Base-by-base conservation (phyloP, 306 rosid genomes). In the Gynostemma pentaphyllum region DNA sequence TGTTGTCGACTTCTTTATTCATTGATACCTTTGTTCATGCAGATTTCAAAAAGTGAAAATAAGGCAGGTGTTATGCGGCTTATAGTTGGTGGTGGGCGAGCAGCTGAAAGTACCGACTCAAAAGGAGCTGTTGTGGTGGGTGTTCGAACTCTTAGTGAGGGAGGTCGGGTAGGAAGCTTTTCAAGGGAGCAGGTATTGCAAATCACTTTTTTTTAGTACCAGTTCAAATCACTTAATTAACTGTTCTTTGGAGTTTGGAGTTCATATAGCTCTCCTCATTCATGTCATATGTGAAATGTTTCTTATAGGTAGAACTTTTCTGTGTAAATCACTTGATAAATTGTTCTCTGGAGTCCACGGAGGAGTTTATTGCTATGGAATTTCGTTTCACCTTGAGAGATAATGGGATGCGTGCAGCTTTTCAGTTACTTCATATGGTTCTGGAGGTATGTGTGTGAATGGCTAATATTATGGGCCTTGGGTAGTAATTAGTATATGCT, bases 61-160 rank as follows among this genome's bases (percentile, higher is more conserved):
- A 83, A 82, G 74, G 88, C 95, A 18, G 99, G 99, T 19, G 99
- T 92, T 73, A 92, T 92, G 99, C 83, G 99, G 73, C 84, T 92
- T 67, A 84, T 92, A 74, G 99, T 92, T 71, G 95, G 96, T 53
- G 99, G 99, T 9, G 99, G 99, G 63, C 95, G 99, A 46, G 96
- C 96, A 57, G 80, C 87, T 75, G 99, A 92, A 83, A 75, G 82
- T 76, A 72, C 87, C 1, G 82, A 81, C 5, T 75, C 94, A 66
- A 81, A 83, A 81, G 96, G 99, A 70, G 85, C 99, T 55, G 99
- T 92, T 71, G 95, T 92, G 79, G 95, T 92, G 46, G 99, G 99
- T 64, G 99, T 92, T 76, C 83, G 99, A 69, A 92, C 99, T 61
- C 95, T 92, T 62, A 92, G 99, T 49, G 99, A 92, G 87, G 99